Evolutionary conservation across 2,329 filamentous ascomycete species (phyloP).

Genomic region (Diaporthe sp.): DNA sequence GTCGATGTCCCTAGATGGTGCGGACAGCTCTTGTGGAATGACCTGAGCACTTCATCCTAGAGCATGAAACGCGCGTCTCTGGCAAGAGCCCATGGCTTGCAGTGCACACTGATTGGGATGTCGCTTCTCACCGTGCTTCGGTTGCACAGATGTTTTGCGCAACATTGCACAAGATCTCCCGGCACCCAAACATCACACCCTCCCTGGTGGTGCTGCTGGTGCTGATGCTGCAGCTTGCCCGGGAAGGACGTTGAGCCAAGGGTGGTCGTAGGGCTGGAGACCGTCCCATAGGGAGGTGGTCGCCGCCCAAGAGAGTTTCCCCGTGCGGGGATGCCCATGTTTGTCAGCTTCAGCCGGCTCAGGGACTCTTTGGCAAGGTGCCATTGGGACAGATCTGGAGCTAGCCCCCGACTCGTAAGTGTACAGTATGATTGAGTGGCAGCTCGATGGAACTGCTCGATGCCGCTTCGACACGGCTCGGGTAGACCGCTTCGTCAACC

Average conservation of each 20-base stretch:
- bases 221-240: slow-evolving; percentile 26
- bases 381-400: slow-evolving; percentile 5
- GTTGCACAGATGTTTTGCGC: slow-evolving; percentile 18
- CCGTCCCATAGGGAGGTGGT: slow-evolving; percentile 4
- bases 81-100: background rate
- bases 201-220: background rate
- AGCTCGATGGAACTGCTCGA: background rate
- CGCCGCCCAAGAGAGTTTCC: slow-evolving; percentile 17
- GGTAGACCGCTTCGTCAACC: background rate
- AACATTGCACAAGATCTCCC: slow-evolving; percentile 24
- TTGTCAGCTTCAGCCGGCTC: slow-evolving; percentile 28
- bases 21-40: background rate
- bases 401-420: background rate
- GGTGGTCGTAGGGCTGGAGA: slow-evolving; percentile 33
- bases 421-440: background rate
- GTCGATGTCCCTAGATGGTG: background rate
- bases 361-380: slow-evolving; percentile 7
- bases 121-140: background rate
- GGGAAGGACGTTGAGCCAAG: slow-evolving; percentile 21
- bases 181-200: background rate
- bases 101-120: background rate
- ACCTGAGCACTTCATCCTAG: background rate
- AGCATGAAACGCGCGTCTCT: background rate
- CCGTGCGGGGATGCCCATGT: slow-evolving; percentile 35
- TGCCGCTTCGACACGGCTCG: slow-evolving; percentile 16